Evolutionary conservation across 108 stramenopile species (phyloP), one percentile per base, ranked within the genome.

Genomic region (Pseudonitzschia delicatissima): DNA sequence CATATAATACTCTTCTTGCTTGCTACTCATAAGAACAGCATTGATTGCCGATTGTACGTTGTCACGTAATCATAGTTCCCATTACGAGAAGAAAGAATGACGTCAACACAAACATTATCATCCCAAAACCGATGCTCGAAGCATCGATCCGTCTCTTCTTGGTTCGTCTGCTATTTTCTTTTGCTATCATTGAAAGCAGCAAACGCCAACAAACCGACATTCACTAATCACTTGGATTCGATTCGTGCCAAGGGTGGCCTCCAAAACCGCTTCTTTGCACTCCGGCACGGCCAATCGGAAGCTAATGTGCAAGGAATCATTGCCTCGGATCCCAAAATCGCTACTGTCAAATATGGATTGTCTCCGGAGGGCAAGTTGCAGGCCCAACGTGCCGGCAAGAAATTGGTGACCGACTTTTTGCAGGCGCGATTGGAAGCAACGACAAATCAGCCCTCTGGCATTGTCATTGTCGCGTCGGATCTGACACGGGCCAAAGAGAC

Each of bases 261-360:
- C 9, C 61, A 3, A 21, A 76, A 84, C 37, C 35, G 58, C 3
- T 80, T 63, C 66, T 91, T 45, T 73, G 90, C 87, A 13, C 76
- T 96, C 20, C 88, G 95, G 12, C 95, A 96, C 72, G 95, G 95
- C 7, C 87, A 93, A 68, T 87, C 86, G 29, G 57, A 85, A 20
- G 95, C 95, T 28, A 96, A 96, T 68, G 92, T 93, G 12, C 81
- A 70, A 2, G 69, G 77, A 37, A 67, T 91, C 5, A 96, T 96
- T 52, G 88, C 90, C 1, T 88, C 90, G 2, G 71, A 80, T 69
- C 91, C 90, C 0, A 57, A 69, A 20, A 74, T 93, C 47, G 87
- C 90, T 15, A 82, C 85, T 12, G 49, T 58, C 1, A 55, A 78
- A 35, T 92, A 93, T 49, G 91, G 90, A 23, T 69, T 96, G 18